Base-by-base conservation (phyloP, 345 rosid genomes). In the Melastoma malabathricum region DNA sequence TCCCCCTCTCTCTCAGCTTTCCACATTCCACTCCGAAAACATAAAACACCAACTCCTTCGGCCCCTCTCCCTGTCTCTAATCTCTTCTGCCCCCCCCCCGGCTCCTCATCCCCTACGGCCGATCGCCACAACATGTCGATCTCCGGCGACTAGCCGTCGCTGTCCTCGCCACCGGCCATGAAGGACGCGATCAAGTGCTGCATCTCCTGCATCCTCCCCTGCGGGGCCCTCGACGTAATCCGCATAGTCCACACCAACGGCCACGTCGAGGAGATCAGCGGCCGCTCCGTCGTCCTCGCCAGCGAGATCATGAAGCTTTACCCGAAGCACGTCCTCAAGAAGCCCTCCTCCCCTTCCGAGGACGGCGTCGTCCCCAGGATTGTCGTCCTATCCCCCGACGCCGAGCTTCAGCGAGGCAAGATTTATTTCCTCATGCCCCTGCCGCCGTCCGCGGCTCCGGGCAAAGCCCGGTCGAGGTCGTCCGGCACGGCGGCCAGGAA, bases 151-250 rank as follows among this genome's bases (percentile, higher is more conserved):
- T 29, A 29, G 38, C 38, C 5, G 9, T 29, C 38, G 9, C 9
- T 10, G 9, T 29, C 38, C 4, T 27, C 31, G 6, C 6, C 31
- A 27, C 6, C 6, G 38, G 38, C 38, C 57, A 83, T 87, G 96
- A 92, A 78, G 81, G 81, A 76, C 68, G 71, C 89, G 14, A 84
- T 92, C 49, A 72, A 93, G 57, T 92, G 98, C 27, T 84, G 96
- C 63, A 87, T 92, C 68, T 79, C 98, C 51, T 92, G 98, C 89
- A 92, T 92, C 66, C 79, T 87, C 17, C 98, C 98, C 4, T 92
- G 98, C 44, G 98, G 98, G 52, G 84, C 87, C 3, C 85, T 92
- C 0, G 98, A 92, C 66, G 96, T 92, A 57, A 79, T 92, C 58
- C 77, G 98, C 0, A 84, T 92, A 62, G 89, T 92, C 16, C 98